Evolutionary conservation across 2,329 filamentous ascomycete species (phyloP).

Genomic region (Pseudogymnoascus sp.): DNA sequence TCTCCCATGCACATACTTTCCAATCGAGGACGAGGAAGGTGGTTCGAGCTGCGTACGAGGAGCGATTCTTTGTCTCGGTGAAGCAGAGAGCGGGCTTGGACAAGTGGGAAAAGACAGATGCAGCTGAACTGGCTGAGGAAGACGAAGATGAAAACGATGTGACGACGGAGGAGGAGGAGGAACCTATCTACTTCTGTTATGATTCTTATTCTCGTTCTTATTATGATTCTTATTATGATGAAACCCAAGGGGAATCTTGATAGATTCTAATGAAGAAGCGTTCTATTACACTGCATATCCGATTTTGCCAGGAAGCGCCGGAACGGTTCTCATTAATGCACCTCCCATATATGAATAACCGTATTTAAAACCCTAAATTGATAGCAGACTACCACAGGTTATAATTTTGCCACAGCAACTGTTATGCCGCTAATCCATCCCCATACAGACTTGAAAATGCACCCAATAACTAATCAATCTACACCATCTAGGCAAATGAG

Average conservation of each 20-base stretch:
- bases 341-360: neutral
- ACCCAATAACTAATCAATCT: too few relatives aligned
- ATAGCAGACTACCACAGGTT: neutral
- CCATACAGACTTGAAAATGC: neutral
- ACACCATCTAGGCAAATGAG: neutral
- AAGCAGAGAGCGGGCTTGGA: conserved; percentile 24
- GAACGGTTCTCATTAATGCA: neutral
- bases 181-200: conserved; percentile 2
- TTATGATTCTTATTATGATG: neutral
- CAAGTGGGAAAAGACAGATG: conserved; percentile 18
- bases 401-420: neutral
- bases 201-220: too few relatives aligned
- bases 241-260: neutral
- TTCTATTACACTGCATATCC: neutral
- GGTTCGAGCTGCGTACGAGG: conserved; percentile 22
- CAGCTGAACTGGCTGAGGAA: neutral
- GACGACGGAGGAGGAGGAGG: conserved; percentile 15
- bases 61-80: conserved; percentile 19
- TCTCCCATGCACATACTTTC: conserved; percentile 24
- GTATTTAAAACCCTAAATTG: neutral
- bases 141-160: conserved; percentile 11
- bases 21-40: conserved; percentile 21
- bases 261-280: neutral
- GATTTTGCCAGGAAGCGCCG: neutral
- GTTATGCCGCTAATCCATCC: neutral